Conservation (phyloP, 2,329 filamentous ascomycete species). For the Colletotrichum siamense region DNA sequence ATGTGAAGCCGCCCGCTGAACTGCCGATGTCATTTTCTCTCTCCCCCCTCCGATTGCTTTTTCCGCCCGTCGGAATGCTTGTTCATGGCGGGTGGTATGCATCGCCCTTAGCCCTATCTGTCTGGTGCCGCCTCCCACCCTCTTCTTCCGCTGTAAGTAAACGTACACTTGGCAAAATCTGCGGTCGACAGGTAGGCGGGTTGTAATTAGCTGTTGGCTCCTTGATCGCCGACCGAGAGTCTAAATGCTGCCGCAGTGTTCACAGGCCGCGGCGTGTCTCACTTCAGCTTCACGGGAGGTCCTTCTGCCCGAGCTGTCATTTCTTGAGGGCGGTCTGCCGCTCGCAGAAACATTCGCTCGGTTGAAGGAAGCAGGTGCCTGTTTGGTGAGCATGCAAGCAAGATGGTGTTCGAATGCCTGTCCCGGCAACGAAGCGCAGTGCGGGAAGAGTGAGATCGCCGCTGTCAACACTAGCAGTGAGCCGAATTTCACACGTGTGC, state of each 20-base stretch:
- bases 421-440: neutral
- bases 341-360: constrained; percentile 1
- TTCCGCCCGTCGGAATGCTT: neutral
- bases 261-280: neutral
- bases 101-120: neutral
- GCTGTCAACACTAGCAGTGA: neutral
- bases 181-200: neutral
- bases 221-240: neutral
- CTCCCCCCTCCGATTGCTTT: neutral
- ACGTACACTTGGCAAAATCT: neutral
- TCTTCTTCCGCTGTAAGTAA: neutral
- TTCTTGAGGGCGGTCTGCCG: neutral
- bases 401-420: neutral
- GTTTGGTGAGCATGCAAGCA: neutral
- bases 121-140: neutral
- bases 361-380: neutral
- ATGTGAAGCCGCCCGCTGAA: neutral
- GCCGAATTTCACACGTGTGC: neutral
- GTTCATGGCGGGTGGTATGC: neutral
- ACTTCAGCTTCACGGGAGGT: neutral
- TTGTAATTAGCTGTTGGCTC: neutral
- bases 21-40: neutral
- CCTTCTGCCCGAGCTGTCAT: neutral
- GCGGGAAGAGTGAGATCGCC: neutral
- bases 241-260: neutral